Conservation (phyloP, 129 eudicot species). For the Escallonia herrerae region DNA sequence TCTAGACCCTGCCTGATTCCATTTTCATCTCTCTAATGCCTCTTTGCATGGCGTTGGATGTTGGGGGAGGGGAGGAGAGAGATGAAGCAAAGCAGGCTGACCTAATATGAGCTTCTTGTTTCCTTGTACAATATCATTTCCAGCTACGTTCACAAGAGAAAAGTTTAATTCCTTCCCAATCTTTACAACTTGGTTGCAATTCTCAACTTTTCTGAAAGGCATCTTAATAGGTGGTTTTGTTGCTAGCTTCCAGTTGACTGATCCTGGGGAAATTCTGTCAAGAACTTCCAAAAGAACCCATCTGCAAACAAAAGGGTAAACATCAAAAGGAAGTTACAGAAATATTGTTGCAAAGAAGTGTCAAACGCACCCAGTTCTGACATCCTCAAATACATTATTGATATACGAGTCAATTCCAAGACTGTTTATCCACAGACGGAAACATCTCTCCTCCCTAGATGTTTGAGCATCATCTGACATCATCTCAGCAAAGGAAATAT, state of each 20-base stretch:
- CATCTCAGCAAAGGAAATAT: constrained; percentile 51
- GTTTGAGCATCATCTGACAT: constrained; percentile 67
- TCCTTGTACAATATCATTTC: constrained; percentile 70
- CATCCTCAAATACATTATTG: constrained; percentile 73
- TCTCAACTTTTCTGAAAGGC: constrained; percentile 78
- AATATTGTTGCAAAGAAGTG: neutral
- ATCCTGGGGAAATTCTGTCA: constrained; percentile 70
- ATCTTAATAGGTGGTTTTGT: constrained; percentile 71
- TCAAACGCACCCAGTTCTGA: constrained; percentile 56
- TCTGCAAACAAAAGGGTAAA: constrained; percentile 28
- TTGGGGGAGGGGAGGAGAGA: neutral
- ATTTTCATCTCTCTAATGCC: too few relatives aligned
- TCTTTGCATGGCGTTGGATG: too few relatives aligned
- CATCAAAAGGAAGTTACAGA: neutral
- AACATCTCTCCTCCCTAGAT: constrained; percentile 76
- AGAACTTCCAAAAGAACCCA: constrained; percentile 77
- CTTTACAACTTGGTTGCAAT: constrained; percentile 69
- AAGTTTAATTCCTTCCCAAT: constrained; percentile 61
- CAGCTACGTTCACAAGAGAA: constrained; percentile 69
- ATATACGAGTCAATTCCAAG: constrained; percentile 69
- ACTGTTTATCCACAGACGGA: constrained; percentile 80
- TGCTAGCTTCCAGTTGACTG: constrained; percentile 70
- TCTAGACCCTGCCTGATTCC: too few relatives aligned
- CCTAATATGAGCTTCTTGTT: constrained; percentile 78
- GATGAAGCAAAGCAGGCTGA: constrained; percentile 14